phyloP scores from a whole-genome alignment of 2,329 filamentous ascomycete species.

The Botryotinia narcissicola region DNA sequence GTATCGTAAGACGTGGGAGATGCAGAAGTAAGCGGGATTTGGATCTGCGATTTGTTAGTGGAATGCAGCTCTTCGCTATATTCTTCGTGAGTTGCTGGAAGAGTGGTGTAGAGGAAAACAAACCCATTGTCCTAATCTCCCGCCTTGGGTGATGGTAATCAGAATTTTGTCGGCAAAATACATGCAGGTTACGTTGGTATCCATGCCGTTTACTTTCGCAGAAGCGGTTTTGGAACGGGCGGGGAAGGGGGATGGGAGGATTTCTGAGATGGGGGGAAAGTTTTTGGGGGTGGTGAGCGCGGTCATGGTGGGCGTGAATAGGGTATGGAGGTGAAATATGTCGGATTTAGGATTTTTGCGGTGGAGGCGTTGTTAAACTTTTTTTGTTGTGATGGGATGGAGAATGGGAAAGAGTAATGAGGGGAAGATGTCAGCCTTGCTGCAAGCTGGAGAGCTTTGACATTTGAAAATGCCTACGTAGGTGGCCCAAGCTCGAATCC shows the following conservation, averaged over 20 bases:
- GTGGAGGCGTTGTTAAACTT: not conserved
- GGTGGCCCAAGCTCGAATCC: not conserved
- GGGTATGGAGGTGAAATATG: not conserved
- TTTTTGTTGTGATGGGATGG: not conserved
- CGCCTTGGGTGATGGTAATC: slow-evolving; percentile 82
- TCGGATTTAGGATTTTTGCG: not conserved
- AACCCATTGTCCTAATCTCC: slow-evolving; percentile 89
- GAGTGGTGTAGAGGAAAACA: not conserved
- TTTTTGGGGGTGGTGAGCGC: not conserved
- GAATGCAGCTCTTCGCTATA: too few relatives aligned
- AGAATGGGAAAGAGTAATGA: not conserved
- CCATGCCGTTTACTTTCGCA: slow-evolving; percentile 62
- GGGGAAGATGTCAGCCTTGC: slow-evolving; percentile 7
- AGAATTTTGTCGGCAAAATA: slow-evolving; percentile 88
- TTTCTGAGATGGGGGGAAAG: not conserved
- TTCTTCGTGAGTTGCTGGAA: not conserved
- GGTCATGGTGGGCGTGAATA: not conserved
- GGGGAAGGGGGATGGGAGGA: slow-evolving; percentile 33
- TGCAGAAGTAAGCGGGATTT: slow-evolving; percentile 73
- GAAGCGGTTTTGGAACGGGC: slow-evolving; percentile 42
- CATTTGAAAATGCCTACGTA: not conserved
- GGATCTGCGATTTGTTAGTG: slow-evolving; percentile 51
- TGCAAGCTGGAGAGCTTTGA: slow-evolving; percentile 2
- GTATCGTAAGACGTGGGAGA: slow-evolving; percentile 57
- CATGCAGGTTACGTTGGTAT: slow-evolving; percentile 70